phyloP scores from a whole-genome alignment of 2,329 filamentous ascomycete species.

The Paraphoma sp. region DNA sequence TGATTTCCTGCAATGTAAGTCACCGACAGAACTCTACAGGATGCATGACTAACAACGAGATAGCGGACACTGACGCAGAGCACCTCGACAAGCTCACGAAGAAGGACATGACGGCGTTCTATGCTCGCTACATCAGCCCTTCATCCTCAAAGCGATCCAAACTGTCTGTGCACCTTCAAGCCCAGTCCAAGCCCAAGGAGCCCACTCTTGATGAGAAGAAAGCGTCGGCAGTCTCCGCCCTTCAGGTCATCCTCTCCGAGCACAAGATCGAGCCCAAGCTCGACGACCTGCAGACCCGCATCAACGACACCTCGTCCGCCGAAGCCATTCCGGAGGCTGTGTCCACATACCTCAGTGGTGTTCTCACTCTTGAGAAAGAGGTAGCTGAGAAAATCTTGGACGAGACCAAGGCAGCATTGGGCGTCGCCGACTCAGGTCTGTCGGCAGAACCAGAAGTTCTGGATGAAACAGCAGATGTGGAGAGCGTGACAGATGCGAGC shows the following conservation, averaged over 20 bases:
- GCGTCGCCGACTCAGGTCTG: conserved; percentile 37
- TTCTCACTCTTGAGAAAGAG: conserved; percentile 56
- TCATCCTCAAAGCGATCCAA: conserved; percentile 78
- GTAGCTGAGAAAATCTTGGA: conserved; percentile 58
- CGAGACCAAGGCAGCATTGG: conserved; percentile 58
- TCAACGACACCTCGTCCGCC: conserved; percentile 56
- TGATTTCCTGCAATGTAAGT: conserved; percentile 83
- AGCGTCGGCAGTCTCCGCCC: conserved; percentile 42
- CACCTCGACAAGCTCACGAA: conserved; percentile 78
- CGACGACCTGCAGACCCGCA: conserved; percentile 50
- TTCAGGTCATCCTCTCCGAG: conserved; percentile 53
- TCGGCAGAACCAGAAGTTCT: conserved; percentile 52
- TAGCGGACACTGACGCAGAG: conserved; percentile 78
- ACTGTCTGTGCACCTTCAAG: conserved; percentile 80
- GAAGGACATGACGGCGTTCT: conserved; percentile 80
- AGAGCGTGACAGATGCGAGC: conserved; percentile 31
- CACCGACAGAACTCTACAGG: background rate
- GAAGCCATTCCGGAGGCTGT: conserved; percentile 59
- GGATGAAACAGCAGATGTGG: conserved; percentile 26
- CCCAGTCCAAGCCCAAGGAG: conserved; percentile 63
- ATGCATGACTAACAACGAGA: conserved; percentile 7
- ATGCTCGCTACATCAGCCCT: conserved; percentile 75
- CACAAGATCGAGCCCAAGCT: conserved; percentile 55
- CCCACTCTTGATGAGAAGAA: conserved; percentile 52
- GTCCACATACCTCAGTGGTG: conserved; percentile 54